A percentile compares a stretch with the other conserved stretches of the same genome.
These are phyloP conservation scores for Aureobasidium namibiae DNA, from an alignment of 2,329 filamentous ascomycete genomes.

Conservation along the genomic window DNA sequence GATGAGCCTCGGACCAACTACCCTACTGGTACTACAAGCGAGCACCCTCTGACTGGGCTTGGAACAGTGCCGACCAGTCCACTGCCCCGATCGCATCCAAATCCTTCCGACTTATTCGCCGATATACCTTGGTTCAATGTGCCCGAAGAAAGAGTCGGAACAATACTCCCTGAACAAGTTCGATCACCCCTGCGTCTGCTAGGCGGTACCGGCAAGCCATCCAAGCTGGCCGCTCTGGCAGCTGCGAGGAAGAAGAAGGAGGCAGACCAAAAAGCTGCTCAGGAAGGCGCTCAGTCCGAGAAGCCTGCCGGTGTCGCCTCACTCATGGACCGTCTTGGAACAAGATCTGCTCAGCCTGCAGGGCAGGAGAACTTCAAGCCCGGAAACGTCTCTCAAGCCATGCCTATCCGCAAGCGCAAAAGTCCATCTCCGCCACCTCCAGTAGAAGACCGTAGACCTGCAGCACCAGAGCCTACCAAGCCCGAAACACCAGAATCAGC, in stretches of 20 bases:
- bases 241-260: constrained; percentile 79
- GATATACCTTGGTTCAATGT: constrained; percentile 81
- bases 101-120: constrained; percentile 56
- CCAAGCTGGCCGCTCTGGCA: constrained; percentile 84
- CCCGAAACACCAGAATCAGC: neutral
- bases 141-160: constrained; percentile 55
- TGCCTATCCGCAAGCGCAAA: constrained; percentile 13
- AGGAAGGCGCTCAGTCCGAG: constrained; percentile 14
- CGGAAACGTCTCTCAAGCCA: neutral
- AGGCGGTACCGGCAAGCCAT: constrained; percentile 73
- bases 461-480: neutral
- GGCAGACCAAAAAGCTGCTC: constrained; percentile 46
- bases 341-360: constrained; percentile 17
- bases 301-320: constrained; percentile 26
- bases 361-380: neutral
- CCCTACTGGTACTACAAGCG: neutral
- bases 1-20: neutral
- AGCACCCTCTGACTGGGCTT: constrained; percentile 8
- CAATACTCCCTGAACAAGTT: constrained; percentile 52
- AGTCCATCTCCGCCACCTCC: constrained; percentile 14
- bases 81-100: neutral
- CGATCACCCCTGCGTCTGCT: constrained; percentile 56
- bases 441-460: constrained; percentile 3
- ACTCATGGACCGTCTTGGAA: constrained; percentile 36
- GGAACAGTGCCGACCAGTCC: constrained; percentile 7